Evolutionary conservation across 1,284 basidiomycete genomes (phyloP).

Genomic region (Uromyces viciae-fabae): DNA sequence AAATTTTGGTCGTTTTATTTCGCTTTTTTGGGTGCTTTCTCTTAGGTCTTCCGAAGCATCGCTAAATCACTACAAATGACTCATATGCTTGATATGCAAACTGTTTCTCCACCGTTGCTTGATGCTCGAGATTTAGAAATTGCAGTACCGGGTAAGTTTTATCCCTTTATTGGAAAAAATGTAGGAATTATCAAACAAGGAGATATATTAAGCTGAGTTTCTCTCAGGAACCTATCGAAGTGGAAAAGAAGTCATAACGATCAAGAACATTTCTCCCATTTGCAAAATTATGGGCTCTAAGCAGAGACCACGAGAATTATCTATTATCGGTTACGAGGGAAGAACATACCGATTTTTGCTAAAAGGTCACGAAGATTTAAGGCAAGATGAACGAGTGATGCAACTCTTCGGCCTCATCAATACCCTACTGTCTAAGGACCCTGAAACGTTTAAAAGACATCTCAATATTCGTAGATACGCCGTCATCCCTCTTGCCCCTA

Average conservation of each 20-base stretch:
- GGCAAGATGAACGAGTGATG: conserved; percentile 99
- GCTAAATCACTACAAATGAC: conserved; percentile 88
- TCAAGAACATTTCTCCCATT: conserved; percentile 77
- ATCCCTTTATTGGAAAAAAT: too few species aligned
- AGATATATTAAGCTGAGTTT: too few species aligned
- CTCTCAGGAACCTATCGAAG: conserved; percentile 80
- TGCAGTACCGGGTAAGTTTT: conserved; percentile 76
- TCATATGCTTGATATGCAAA: conserved; percentile 90
- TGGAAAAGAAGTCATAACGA: conserved; percentile 79
- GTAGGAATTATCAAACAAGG: too few species aligned
- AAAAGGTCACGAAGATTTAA: conserved; percentile 98
- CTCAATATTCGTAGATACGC: conserved; percentile 90
- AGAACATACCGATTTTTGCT: conserved; percentile 87
- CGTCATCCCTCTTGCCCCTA: conserved; percentile 91
- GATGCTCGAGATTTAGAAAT: conserved; percentile 85
- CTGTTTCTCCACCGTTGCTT: conserved; percentile 88
- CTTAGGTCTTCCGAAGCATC: conserved; percentile 90
- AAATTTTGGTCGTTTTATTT: background rate
- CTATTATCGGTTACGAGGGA: conserved; percentile 85
- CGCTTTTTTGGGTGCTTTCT: background rate
- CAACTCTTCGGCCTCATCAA: conserved; percentile 97
- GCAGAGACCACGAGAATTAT: conserved; percentile 86
- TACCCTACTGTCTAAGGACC: conserved; percentile 85
- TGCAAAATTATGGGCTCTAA: conserved; percentile 95
- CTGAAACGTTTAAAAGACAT: conserved; percentile 91